Conservation (phyloP, 345 rosid species). For the Pugionium cornutum region DNA sequence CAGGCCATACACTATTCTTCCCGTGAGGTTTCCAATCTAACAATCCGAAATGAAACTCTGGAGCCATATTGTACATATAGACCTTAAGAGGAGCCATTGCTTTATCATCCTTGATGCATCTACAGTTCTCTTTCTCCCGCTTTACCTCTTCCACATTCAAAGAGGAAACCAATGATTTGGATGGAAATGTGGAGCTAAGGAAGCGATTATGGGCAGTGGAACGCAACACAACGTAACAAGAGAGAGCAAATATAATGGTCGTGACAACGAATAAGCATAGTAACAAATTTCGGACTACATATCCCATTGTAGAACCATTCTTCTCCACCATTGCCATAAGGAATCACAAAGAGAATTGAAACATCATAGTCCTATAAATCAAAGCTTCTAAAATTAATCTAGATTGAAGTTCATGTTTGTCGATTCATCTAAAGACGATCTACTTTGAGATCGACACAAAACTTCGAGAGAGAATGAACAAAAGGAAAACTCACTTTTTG, state of each 20-base stretch:
- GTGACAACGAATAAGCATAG: slow-evolving; percentile 52
- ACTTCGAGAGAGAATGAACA: no score
- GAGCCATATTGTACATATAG: slow-evolving; percentile 85
- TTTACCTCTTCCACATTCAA: slow-evolving; percentile 14
- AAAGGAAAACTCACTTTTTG: neutral
- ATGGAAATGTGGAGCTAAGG: slow-evolving; percentile 30
- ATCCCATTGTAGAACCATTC: slow-evolving; percentile 47
- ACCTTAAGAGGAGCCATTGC: slow-evolving; percentile 54
- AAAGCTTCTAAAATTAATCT: neutral
- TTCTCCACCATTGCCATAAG: slow-evolving; percentile 59
- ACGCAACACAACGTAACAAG: slow-evolving; percentile 75
- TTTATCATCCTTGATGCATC: slow-evolving; percentile 26
- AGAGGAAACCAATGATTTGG: slow-evolving; percentile 22
- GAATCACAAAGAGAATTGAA: slow-evolving; percentile 1
- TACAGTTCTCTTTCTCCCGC: slow-evolving; percentile 16
- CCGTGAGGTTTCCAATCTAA: slow-evolving; percentile 73
- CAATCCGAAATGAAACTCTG: slow-evolving; percentile 88
- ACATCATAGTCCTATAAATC: neutral
- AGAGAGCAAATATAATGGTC: slow-evolving; percentile 54
- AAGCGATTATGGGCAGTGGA: slow-evolving; percentile 53
- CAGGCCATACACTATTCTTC: slow-evolving; percentile 69
- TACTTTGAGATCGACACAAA: no score
- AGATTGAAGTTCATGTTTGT: no score
- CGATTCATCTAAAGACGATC: no score
- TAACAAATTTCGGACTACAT: slow-evolving; percentile 51